Percentiles rank a stretch among this genome's conserved stretches.
Evolutionary conservation across 1,139 yeast genomes (phyloP).

Genomic region (Taphrina sp.): DNA sequence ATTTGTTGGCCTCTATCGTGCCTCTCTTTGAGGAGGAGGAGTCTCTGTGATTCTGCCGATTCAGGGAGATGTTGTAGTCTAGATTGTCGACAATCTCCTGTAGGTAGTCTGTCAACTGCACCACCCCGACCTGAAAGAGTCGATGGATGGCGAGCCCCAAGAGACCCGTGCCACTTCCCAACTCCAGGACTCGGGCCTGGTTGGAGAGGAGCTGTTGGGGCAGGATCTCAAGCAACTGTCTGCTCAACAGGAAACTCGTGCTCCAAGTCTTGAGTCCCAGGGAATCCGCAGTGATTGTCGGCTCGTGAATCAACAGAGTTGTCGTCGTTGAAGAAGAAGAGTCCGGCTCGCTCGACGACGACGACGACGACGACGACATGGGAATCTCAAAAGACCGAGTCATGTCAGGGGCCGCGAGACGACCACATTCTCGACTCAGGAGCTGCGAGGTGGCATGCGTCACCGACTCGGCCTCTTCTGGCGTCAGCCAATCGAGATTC

Average conservation of each 20-base stretch:
- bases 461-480: slow-evolving; percentile 49
- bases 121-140: slow-evolving; percentile 51
- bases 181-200: slow-evolving; percentile 51
- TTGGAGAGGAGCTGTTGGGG: slow-evolving; percentile 8
- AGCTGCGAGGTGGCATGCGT: slow-evolving; percentile 60
- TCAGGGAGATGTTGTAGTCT: slow-evolving; percentile 55
- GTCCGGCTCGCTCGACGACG: slow-evolving; percentile 30
- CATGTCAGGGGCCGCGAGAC: slow-evolving; percentile 78
- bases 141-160: slow-evolving; percentile 57
- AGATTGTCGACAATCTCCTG: slow-evolving; percentile 73
- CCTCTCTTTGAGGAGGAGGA: too few relatives aligned
- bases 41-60: slow-evolving; percentile 45
- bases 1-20: background rate
- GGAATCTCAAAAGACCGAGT: slow-evolving; percentile 50
- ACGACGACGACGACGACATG: background rate
- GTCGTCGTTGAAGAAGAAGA: slow-evolving; percentile 35
- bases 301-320: slow-evolving; percentile 58
- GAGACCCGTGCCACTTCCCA: slow-evolving; percentile 93
- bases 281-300: slow-evolving; percentile 80
- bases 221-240: slow-evolving; percentile 48
- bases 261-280: slow-evolving; percentile 97
- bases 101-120: slow-evolving; percentile 66
- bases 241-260: slow-evolving; percentile 69
- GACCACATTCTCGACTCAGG: slow-evolving; percentile 79
- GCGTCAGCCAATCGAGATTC: slow-evolving; percentile 54